A percentile compares a stretch with the other conserved stretches of the same genome.
Conservation (phyloP, 805 yeast species). For the Nakazawaea pomicola region DNA sequence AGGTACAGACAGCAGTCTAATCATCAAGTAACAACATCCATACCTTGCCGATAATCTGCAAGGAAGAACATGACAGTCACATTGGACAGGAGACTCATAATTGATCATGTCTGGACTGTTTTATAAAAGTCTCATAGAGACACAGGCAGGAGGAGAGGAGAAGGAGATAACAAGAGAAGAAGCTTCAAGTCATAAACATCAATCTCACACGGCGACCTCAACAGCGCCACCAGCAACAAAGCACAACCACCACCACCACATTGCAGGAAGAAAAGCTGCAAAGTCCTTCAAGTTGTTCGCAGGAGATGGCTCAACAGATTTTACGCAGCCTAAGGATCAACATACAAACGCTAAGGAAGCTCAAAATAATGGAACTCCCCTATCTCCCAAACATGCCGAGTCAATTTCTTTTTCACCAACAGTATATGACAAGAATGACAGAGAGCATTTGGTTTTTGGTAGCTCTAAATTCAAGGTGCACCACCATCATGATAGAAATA, state of each 20-base stretch:
- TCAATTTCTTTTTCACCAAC: conserved; percentile 6
- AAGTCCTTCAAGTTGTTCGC: conserved; percentile 50
- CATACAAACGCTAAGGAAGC: no score
- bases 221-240: background rate
- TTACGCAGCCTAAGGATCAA: background rate
- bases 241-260: conserved; percentile 13
- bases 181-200: no score
- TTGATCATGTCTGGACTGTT: conserved; percentile 3
- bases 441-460: conserved; percentile 3
- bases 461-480: background rate
- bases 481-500: background rate
- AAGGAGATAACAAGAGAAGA: background rate
- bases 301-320: conserved; percentile 10
- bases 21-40: no score
- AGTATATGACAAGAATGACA: conserved; percentile 3
- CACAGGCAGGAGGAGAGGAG: background rate
- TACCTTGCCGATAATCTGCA: conserved; percentile 1
- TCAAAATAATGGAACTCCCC: no score
- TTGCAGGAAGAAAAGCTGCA: conserved; percentile 56
- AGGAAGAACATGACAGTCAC: background rate
- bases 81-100: no score
- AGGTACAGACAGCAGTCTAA: no score
- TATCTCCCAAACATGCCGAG: background rate
- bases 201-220: no score
- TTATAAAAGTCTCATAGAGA: background rate